Conservation (phyloP, 2,329 filamentous ascomycete species). For the Talaromyces sp. region DNA sequence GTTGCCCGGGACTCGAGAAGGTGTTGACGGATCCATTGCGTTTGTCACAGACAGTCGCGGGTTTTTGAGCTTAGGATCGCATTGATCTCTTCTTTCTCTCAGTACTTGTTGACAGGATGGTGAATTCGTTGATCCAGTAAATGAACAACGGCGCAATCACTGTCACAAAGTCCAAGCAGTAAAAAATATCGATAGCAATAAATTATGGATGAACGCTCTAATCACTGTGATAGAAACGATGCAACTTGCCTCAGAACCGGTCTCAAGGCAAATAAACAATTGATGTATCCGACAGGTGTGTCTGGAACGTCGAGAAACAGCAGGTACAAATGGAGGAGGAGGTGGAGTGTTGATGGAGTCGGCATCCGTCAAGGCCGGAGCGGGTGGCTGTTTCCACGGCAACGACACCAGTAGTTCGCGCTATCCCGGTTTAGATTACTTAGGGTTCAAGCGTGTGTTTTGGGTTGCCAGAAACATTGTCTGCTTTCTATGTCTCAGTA, state of each 20-base stretch:
- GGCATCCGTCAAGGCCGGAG: background rate
- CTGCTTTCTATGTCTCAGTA: background rate
- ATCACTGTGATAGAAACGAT: background rate
- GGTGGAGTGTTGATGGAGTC: slow-evolving; percentile 11
- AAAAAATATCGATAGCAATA: background rate
- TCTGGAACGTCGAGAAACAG: background rate
- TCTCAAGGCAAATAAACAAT: background rate
- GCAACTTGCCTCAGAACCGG: background rate
- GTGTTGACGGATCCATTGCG: slow-evolving; percentile 21
- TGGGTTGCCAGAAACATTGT: background rate
- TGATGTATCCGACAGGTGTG: background rate
- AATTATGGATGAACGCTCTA: background rate
- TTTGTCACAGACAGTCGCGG: slow-evolving; percentile 14
- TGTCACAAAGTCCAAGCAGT: background rate
- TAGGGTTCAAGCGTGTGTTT: background rate
- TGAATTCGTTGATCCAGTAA: background rate
- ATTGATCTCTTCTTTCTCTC: background rate
- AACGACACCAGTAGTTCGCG: background rate
- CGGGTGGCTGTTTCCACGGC: slow-evolving; percentile 11
- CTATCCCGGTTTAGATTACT: background rate
- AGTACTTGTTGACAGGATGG: background rate
- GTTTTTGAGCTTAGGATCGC: background rate
- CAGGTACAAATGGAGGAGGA: background rate
- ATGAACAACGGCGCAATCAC: background rate
- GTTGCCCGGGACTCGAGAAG: slow-evolving; percentile 24